Evolutionary conservation across 352 stramenopile genomes (phyloP).

Genomic region (Pythium phragmitis): DNA sequence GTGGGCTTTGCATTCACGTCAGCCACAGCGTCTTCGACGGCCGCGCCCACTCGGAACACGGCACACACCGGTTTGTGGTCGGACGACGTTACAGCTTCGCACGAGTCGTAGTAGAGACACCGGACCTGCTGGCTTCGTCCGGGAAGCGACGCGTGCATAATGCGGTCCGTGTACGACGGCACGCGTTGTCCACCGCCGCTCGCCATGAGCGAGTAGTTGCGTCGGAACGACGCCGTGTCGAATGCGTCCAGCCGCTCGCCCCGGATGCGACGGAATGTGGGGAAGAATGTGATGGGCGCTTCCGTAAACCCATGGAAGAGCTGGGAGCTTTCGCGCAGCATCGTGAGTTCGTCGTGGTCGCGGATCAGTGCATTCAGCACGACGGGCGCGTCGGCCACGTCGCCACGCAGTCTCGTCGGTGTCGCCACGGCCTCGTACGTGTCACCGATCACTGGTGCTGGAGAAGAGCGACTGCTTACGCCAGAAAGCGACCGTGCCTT

Average conservation of each 20-base stretch:
- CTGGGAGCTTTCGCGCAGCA: slow-evolving; percentile 58
- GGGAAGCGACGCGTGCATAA: slow-evolving; percentile 79
- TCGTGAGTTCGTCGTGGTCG: slow-evolving; percentile 74
- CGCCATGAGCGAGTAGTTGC: slow-evolving; percentile 68
- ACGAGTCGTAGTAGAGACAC: slow-evolving; percentile 77
- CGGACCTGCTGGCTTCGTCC: slow-evolving; percentile 51
- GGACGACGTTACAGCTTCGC: slow-evolving; percentile 65
- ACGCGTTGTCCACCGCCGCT: slow-evolving; percentile 65
- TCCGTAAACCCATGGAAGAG: slow-evolving; percentile 83
- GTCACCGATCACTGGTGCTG: background rate
- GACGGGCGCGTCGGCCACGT: slow-evolving; percentile 9
- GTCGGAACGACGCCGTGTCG: slow-evolving; percentile 35
- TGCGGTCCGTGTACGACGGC: slow-evolving; percentile 89
- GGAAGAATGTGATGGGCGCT: slow-evolving; percentile 66
- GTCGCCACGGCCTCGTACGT: slow-evolving; percentile 18
- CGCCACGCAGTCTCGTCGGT: slow-evolving; percentile 15
- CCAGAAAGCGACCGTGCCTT: slow-evolving; percentile 7
- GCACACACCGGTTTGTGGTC: slow-evolving; percentile 85
- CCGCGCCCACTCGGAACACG: slow-evolving; percentile 46
- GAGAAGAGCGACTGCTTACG: background rate
- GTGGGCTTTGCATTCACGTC: background rate
- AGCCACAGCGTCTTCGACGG: slow-evolving; percentile 11
- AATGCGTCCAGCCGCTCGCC: slow-evolving; percentile 40
- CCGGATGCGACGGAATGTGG: slow-evolving; percentile 75
- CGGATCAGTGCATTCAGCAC: slow-evolving; percentile 42